Evolutionary conservation across 352 stramenopile genomes (phyloP), one percentile per base, ranked within the genome.

Genomic region (Aphanomyces invadans): DNA sequence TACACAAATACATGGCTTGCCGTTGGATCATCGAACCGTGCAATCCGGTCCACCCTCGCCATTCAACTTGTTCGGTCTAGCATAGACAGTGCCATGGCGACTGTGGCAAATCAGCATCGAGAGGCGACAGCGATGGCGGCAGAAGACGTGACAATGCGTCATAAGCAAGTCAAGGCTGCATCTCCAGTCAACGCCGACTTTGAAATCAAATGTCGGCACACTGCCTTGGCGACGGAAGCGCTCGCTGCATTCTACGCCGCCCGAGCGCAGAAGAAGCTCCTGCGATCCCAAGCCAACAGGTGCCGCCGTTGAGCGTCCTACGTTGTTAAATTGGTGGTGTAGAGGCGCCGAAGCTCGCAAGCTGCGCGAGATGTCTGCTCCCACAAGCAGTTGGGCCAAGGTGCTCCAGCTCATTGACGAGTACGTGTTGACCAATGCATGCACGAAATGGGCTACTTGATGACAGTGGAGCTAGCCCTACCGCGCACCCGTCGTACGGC

Each of bases 321-420:
- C 33, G 19, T 12, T 17, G 11, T 21, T 63, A 0, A 53, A 11
- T 1, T 63, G 29, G 42, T 7, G 55, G 36, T n/a, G n/a, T 21
- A 67, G 60, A 21, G n/a, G 11, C 9, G 60, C 48, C n/a, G 60
- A 67, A n/a, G 19, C 9, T 19, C n/a, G 26, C 3, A 67, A 67
- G 33, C 17, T 59, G 28, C 21, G 11, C 7, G 42, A 33, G 7
- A n/a, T 67, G 29, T 2, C 39, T 17, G 10, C 31, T 2, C 42
- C 55, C 10, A 5, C 21, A 25, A 67, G 60, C 45, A 42, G 36
- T 42, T 67, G 60, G 60, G 29, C 17, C 31, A 67, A 60, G 26
- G 60, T 67, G 4, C 32, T 67, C n/a, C 45, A 56, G 23, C 45
- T 67, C 15, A 67, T 67, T 39, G 60, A 67, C 23, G 23, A 51